These are phyloP conservation scores for Juncus effusus DNA, from an alignment of 176 grass and related monocot species.

Conservation along the genomic window DNA sequence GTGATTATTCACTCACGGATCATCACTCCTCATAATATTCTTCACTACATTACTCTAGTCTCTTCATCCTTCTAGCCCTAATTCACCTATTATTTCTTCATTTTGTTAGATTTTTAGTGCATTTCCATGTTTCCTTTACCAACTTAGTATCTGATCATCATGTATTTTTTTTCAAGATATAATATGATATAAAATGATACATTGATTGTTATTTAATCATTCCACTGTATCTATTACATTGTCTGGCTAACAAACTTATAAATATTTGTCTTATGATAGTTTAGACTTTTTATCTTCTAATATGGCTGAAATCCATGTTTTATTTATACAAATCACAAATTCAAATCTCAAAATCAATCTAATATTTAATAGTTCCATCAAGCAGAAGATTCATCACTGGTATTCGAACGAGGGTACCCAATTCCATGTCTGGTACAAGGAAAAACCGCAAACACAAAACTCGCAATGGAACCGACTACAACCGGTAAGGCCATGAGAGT, in stretches of 20 bases:
- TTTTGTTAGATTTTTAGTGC: no score
- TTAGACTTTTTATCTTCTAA: no score
- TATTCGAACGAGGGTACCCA: slow-evolving; percentile 39
- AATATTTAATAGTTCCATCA: neutral
- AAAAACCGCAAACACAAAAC: slow-evolving; percentile 59
- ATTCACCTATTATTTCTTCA: no score
- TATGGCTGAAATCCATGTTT: neutral
- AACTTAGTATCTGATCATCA: neutral
- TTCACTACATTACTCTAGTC: neutral
- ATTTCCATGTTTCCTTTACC: no score
- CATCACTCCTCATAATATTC: slow-evolving; percentile 20
- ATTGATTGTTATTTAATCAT: no score
- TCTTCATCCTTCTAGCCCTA: neutral
- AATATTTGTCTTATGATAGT: no score
- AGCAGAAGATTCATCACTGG: slow-evolving; percentile 1
- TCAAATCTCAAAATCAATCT: neutral
- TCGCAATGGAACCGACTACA: slow-evolving; percentile 48
- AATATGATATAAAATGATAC: neutral
- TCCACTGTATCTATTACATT: no score
- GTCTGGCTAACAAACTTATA: no score
- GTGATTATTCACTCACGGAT: slow-evolving; percentile 23
- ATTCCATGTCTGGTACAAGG: slow-evolving; percentile 64
- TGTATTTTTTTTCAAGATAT: neutral
- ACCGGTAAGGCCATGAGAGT: slow-evolving; percentile 56
- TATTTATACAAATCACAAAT: neutral